Evolutionary conservation across 768 basidiomycete genomes (phyloP).

Genomic region (Russula dissimulans): DNA sequence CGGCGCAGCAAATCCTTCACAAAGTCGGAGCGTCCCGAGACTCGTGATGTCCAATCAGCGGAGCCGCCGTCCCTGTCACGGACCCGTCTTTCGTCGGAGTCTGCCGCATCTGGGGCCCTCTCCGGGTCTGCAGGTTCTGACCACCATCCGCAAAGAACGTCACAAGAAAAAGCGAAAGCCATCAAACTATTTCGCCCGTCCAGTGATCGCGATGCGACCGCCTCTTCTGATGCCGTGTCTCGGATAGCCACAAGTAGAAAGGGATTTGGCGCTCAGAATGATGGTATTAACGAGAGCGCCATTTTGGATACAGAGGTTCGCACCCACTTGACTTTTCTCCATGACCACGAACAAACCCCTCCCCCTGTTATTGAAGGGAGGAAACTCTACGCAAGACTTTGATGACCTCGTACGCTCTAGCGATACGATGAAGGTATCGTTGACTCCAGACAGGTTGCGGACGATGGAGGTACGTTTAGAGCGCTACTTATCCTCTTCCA

Average conservation of each 20-base stretch:
- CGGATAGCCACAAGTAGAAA: constrained; percentile 16
- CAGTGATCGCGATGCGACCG: constrained; percentile 28
- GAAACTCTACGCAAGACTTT: constrained; percentile 58
- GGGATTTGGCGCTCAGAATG: constrained; percentile 5
- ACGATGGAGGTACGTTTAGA: constrained; percentile 68
- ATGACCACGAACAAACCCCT: background rate
- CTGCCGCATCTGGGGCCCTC: constrained; percentile 23
- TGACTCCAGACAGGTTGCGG: constrained; percentile 88
- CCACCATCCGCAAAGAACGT: constrained; percentile 32
- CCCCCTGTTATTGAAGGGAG: constrained; percentile 20
- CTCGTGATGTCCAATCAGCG: constrained; percentile 9
- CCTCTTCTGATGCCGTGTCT: constrained; percentile 23
- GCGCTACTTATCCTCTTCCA: constrained; percentile 26
- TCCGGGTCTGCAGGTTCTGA: constrained; percentile 16
- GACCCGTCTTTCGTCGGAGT: constrained; percentile 34
- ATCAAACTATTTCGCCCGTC: constrained; percentile 50
- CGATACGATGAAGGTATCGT: constrained; percentile 89
- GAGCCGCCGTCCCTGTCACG: constrained; percentile 22
- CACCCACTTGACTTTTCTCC: background rate
- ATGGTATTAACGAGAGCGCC: background rate
- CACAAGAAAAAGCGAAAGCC: constrained; percentile 53
- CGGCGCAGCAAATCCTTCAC: constrained; percentile 12
- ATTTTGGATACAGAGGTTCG: constrained; percentile 22
- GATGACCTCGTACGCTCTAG: constrained; percentile 87
- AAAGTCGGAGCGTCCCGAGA: constrained; percentile 5